Percentiles rank a stretch among this genome's conserved stretches.
Conservation (phyloP, 768 basidiomycete genomes). For the Clavulina sp. region DNA sequence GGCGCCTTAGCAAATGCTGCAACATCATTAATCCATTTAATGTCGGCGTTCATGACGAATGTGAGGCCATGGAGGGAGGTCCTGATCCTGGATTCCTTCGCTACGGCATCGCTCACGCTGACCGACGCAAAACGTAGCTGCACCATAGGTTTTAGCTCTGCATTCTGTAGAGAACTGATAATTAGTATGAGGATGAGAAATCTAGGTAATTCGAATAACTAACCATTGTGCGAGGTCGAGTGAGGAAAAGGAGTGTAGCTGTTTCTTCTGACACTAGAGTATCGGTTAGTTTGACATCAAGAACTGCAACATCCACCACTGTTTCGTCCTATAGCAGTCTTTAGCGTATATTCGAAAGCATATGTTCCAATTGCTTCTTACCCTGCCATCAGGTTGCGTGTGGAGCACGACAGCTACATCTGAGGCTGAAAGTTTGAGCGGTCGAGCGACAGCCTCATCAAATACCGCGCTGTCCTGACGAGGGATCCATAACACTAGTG, state of each 20-base stretch:
- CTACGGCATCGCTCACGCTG: slow-evolving; percentile 35
- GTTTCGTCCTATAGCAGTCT: slow-evolving; percentile 43
- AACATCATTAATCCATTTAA: slow-evolving; percentile 46
- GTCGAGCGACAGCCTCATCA: slow-evolving; percentile 16
- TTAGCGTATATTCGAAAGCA: not conserved
- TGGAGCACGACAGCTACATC: slow-evolving; percentile 50
- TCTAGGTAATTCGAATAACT: slow-evolving; percentile 13
- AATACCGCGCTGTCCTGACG: slow-evolving; percentile 19
- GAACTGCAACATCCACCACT: slow-evolving; percentile 40
- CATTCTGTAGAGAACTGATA: slow-evolving; percentile 3
- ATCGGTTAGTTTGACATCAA: slow-evolving; percentile 43
- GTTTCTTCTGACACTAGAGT: slow-evolving; percentile 20
- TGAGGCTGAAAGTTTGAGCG: slow-evolving; percentile 41
- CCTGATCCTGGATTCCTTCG: slow-evolving; percentile 67
- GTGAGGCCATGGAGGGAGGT: slow-evolving; percentile 47
- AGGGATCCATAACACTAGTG: slow-evolving; percentile 34
- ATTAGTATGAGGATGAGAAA: not conserved
- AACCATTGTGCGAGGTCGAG: slow-evolving; percentile 42
- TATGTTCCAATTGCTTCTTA: slow-evolving; percentile 17
- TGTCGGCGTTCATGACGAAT: slow-evolving; percentile 40
- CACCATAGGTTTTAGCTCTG: slow-evolving; percentile 31
- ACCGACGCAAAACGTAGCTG: slow-evolving; percentile 53
- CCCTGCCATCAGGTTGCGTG: slow-evolving; percentile 54
- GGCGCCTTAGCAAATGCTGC: slow-evolving; percentile 57
- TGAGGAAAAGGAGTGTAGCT: slow-evolving; percentile 33